A percentile compares a stretch with the other conserved stretches of the same genome.
Evolutionary conservation across 2,329 filamentous ascomycete species (phyloP).

Genomic region (Chrysosphaeria jannelii): DNA sequence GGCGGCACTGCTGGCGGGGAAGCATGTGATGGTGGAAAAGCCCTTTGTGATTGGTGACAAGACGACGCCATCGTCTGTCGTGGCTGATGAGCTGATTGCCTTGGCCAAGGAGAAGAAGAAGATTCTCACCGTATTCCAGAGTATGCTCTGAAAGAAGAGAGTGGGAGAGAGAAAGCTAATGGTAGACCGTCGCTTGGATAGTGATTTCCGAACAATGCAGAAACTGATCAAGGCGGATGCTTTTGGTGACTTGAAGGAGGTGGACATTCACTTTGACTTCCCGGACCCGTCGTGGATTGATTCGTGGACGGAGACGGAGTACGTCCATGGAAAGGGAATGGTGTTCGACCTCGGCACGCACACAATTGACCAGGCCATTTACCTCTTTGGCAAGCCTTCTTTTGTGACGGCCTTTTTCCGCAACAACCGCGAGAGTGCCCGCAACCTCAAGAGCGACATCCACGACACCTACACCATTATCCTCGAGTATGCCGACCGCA

Average conservation of each 20-base stretch:
- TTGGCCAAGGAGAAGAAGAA: constrained; percentile 16
- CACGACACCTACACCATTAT: constrained; percentile 22
- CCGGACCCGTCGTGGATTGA: constrained; percentile 12
- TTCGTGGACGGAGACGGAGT: constrained; percentile 6
- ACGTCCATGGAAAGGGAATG: constrained; percentile 10
- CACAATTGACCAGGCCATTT: constrained; percentile 28
- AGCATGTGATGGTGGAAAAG: constrained; percentile 13
- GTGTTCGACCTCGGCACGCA: constrained; percentile 17
- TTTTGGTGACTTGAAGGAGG: constrained; percentile 30
- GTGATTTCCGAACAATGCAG: constrained; percentile 29
- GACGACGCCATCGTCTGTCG: constrained; percentile 23
- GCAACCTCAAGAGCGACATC: constrained; percentile 8
- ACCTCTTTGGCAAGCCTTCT: constrained; percentile 24
- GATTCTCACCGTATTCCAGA: constrained; percentile 22
- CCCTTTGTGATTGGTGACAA: constrained; percentile 6
- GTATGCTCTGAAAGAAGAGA: too few species aligned
- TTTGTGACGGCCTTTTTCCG: constrained; percentile 25
- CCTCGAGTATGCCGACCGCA: constrained; percentile 18
- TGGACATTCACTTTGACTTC: constrained; percentile 34
- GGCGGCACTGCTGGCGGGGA: constrained; percentile 23
- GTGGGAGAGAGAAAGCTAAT: too few species aligned
- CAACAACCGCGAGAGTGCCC: constrained; percentile 15
- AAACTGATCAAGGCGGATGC: constrained; percentile 18
- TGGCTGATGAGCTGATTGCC: constrained; percentile 22
- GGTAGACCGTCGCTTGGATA: constrained; percentile 15